Conservation (phyloP, 1,284 basidiomycete species). For the Phellinidium pouzarii region DNA sequence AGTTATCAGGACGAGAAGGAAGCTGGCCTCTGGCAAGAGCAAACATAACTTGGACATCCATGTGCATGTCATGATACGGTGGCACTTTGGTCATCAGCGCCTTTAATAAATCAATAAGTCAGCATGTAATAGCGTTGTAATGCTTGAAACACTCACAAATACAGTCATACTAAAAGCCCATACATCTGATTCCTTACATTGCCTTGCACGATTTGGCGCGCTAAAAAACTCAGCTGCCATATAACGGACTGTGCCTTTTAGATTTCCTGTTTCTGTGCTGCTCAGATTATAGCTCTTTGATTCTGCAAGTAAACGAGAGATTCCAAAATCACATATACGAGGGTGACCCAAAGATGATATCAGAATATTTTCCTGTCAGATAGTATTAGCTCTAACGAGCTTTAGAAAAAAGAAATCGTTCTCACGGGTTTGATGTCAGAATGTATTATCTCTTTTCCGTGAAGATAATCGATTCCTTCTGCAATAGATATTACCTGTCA, state of each 20-base stretch:
- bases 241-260: neutral
- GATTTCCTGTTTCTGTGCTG: neutral
- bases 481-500: conserved; percentile 7
- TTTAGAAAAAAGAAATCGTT: neutral
- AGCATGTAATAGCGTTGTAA: no score
- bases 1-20: no score
- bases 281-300: conserved; percentile 2
- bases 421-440: conserved; percentile 12
- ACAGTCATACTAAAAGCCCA: conserved; percentile 8
- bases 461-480: conserved; percentile 10
- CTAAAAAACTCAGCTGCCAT: conserved; percentile 4
- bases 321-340: conserved; percentile 8
- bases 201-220: neutral
- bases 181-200: neutral
- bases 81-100: no score
- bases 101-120: no score
- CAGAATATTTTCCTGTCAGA: conserved; percentile 12
- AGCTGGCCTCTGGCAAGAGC: no score
- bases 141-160: neutral
- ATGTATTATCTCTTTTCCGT: conserved; percentile 1
- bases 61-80: no score
- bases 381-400: neutral
- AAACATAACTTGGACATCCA: no score
- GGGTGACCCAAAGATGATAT: neutral
- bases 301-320: neutral